These are phyloP conservation scores for Phycomyces blakesleeanus DNA, from an alignment of 192 early-diverging fungal genomes.

Conservation along the genomic window DNA sequence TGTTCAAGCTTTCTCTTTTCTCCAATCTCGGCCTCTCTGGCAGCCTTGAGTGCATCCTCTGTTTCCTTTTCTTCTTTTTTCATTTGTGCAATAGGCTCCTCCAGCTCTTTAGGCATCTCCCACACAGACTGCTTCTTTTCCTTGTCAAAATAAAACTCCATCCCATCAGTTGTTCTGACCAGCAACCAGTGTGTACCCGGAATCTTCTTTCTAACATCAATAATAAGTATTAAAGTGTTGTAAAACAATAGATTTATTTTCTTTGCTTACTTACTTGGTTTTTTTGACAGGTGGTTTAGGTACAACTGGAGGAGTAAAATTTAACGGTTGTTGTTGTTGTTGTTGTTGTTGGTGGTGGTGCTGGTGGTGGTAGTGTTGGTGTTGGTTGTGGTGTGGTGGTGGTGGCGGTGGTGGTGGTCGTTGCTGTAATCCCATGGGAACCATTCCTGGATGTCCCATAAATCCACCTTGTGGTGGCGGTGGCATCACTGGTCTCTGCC, in stretches of 20 bases:
- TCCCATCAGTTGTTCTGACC: constrained; percentile 60
- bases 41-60: constrained; percentile 17
- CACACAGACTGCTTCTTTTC: constrained; percentile 65
- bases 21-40: constrained; percentile 7
- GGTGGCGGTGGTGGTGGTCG: constrained; percentile 11
- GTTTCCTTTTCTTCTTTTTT: constrained; percentile 32
- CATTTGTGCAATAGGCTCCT: constrained; percentile 26
- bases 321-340: too few relatives aligned
- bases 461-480: background rate
- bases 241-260: too few relatives aligned
- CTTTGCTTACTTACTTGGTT: constrained; percentile 36
- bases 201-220: constrained; percentile 50
- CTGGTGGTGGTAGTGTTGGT: background rate
- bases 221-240: too few relatives aligned
- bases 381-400: constrained; percentile 12
- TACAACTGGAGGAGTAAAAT: background rate
- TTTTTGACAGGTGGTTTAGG: constrained; percentile 2
- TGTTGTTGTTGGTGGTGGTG: constrained; percentile 1
- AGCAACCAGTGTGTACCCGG: constrained; percentile 71
- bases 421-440: background rate
- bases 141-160: constrained; percentile 77
- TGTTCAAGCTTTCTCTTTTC: constrained; percentile 32
- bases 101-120: constrained; percentile 45
- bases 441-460: constrained; percentile 1
- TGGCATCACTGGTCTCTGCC: constrained; percentile 49